Evolutionary conservation across 192 early-diverging fungal genomes (phyloP), one percentile per base, ranked within the genome.

Genomic region (Entomortierella chlamydospora): DNA sequence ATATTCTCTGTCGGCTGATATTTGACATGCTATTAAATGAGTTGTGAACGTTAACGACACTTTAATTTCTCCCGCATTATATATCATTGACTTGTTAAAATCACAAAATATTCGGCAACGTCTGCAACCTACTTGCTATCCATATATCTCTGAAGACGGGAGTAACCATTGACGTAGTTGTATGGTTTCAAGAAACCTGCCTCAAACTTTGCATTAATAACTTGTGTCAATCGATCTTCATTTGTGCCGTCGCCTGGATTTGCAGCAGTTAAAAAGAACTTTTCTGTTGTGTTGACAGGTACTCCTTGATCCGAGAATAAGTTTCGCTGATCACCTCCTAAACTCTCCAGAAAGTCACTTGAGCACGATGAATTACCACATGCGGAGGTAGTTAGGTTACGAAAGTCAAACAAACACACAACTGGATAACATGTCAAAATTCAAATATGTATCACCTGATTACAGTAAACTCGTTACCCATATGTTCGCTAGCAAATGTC

Each of bases 151-250:
- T 96, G 95, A 62, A 98, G 83, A 28, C 95, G 86, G 4, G 95
- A 88, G 81, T 98, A 98, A 0, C 93, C 93, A 81, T 90, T 94
- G 69, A 95, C 91, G 81, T 97, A 97, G 85, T 98, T 96, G 90
- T 96, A 96, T 20, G 97, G 97, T 72, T 95, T 96, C 49, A 98
- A 83, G 68, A 97, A 89, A 0, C 97, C 97, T 0, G 97, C 97
- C 67, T 98, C 95, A 61, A 94, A 95, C 82, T 98, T 98, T 49
- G 97, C 97, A 72, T 92, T 92, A 79, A 98, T 95, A 20, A 98
- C 93, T 71, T 95, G 92, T 23, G 88, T 94, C 63, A 98, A 84
- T 64, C 96, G 92, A 68, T 95, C 96, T 71, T 96, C 94, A 9
- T 91, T 87, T 25, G 90, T 88, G n/a, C 93, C 93, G 73, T 96